Evolutionary conservation across 371 early-diverging fungal genomes (phyloP).

Genomic region (Phascolomyces articulosus): DNA sequence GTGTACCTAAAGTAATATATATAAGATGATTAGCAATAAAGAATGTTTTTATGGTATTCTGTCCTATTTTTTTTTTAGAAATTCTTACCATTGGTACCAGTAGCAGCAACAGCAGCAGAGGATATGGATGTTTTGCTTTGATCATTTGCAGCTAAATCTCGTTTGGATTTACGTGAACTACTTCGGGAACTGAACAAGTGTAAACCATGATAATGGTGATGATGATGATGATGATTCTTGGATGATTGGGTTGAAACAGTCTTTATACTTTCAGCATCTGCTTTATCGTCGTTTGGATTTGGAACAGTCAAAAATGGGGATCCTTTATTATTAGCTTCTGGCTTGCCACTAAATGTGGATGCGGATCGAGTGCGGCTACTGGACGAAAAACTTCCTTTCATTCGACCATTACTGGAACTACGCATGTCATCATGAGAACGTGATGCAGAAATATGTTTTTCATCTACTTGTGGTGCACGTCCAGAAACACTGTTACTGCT

Average conservation of each 20-base stretch:
- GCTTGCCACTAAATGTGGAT: constrained; percentile 7
- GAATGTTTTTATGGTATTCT: not conserved
- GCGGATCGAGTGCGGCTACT: constrained; percentile 1
- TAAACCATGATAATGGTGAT: constrained; percentile 11
- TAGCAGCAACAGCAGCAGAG: not conserved
- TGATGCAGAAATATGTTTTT: constrained; percentile 18
- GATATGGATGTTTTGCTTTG: not conserved
- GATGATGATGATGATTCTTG: constrained; percentile 12
- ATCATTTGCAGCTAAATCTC: constrained; percentile 7
- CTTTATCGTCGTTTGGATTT: not conserved
- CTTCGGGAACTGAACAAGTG: constrained; percentile 20
- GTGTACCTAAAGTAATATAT: not conserved
- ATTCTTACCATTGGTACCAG: constrained; percentile 6
- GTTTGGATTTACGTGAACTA: constrained; percentile 7
- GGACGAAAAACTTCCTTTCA: not conserved
- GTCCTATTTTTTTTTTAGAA: constrained; percentile 8
- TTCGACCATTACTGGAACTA: not conserved
- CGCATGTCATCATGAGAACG: constrained; percentile 18
- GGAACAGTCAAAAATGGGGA: constrained; percentile 11
- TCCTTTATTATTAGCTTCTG: not conserved
- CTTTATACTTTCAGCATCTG: constrained; percentile 2
- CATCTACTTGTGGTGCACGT: constrained; percentile 8
- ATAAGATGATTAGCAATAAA: too few species aligned
- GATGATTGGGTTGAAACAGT: constrained; percentile 7
- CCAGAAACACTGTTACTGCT: constrained; percentile 14